These are phyloP conservation scores for Pseudonitzschia pungens DNA, from an alignment of 108 stramenopile species.

Conservation along the genomic window DNA sequence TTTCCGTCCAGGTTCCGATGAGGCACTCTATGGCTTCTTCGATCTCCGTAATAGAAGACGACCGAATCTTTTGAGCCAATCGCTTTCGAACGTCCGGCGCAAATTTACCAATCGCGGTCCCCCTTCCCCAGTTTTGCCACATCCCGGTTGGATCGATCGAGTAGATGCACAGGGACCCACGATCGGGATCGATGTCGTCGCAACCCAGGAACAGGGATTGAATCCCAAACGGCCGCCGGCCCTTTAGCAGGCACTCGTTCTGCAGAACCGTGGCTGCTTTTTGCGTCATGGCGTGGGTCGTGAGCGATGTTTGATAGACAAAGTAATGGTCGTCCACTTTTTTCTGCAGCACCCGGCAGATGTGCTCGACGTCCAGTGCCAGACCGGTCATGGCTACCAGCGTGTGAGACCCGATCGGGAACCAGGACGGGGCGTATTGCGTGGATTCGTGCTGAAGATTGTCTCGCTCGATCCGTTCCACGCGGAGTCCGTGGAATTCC, in stretches of 20 bases:
- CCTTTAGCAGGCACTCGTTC: slow-evolving; percentile 15
- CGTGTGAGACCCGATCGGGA: slow-evolving; percentile 15
- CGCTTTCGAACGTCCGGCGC: slow-evolving; percentile 18
- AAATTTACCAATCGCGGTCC: slow-evolving; percentile 36
- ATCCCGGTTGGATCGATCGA: slow-evolving; percentile 36
- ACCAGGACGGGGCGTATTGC: slow-evolving; percentile 33
- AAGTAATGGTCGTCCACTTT: slow-evolving; percentile 19
- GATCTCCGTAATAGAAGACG: slow-evolving; percentile 7
- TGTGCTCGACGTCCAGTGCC: slow-evolving; percentile 33
- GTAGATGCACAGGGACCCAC: slow-evolving; percentile 25
- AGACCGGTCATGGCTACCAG: slow-evolving; percentile 37
- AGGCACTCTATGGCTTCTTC: slow-evolving; percentile 16
- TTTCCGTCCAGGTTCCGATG: slow-evolving; percentile 26
- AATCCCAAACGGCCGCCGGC: slow-evolving; percentile 32
- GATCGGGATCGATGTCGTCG: slow-evolving; percentile 17
- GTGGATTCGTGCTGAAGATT: not conserved
- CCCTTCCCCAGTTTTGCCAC: slow-evolving; percentile 39
- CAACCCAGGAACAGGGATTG: slow-evolving; percentile 30
- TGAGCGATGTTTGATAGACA: slow-evolving; percentile 18
- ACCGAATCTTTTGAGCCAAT: slow-evolving; percentile 10
- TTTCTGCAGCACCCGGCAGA: slow-evolving; percentile 25
- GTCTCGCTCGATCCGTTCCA: slow-evolving; percentile 5
- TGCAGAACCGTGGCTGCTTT: slow-evolving; percentile 17
- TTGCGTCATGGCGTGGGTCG: slow-evolving; percentile 33
- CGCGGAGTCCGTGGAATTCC: not conserved